Conservation (phyloP, 164 flowering plant species). For the Kingdonia uniflora region DNA sequence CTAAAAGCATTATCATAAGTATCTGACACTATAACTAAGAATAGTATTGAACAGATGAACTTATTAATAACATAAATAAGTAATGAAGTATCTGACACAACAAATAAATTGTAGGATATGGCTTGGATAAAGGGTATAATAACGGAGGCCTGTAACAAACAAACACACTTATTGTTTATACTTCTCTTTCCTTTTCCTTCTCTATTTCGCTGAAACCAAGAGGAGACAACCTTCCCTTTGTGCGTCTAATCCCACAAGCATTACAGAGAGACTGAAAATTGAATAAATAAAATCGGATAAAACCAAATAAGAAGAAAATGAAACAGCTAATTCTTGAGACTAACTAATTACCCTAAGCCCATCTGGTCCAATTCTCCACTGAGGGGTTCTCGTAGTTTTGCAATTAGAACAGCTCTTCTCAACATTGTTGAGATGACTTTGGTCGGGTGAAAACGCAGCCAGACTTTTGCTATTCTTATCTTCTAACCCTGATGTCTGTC, state of each 20-base stretch:
- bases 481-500: conserved; percentile 13
- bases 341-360: conserved; percentile 9
- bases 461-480: not conserved
- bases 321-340: not conserved
- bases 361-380: conserved; percentile 7
- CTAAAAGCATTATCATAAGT: too few species aligned
- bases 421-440: not conserved
- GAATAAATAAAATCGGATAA: not conserved
- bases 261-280: conserved; percentile 11
- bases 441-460: not conserved
- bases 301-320: not conserved
- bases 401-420: conserved; percentile 9
- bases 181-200: conserved; percentile 6
- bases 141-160: too few species aligned
- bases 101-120: not conserved
- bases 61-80: too few species aligned
- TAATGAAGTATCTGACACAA: too few species aligned
- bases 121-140: not conserved
- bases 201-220: conserved; percentile 1
- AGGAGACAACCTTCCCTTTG: conserved; percentile 5
- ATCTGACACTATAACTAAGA: too few species aligned
- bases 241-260: conserved; percentile 12
- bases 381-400: conserved; percentile 8
- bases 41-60: too few species aligned
- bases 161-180: not conserved